Percentiles rank a stretch among this genome's conserved stretches.
Evolutionary conservation across 164 flowering plant genomes (phyloP).

Genomic region (Cinnamomum micranthum): DNA sequence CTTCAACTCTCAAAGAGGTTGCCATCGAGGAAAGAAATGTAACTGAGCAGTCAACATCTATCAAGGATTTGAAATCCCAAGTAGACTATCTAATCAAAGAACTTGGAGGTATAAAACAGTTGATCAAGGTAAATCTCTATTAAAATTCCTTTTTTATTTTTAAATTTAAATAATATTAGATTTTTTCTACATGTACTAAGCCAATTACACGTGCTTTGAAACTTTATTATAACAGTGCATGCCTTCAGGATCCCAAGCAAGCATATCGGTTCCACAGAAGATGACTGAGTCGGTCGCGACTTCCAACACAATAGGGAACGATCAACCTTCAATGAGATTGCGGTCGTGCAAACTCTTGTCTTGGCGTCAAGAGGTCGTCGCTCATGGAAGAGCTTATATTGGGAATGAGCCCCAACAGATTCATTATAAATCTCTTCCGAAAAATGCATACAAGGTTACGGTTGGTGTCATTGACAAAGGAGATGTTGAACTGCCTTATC

Average conservation of each 20-base stretch:
- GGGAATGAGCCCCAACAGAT: neutral
- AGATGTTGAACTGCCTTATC: neutral
- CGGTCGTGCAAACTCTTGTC: neutral
- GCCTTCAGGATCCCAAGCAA: neutral
- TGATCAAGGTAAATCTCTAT: neutral
- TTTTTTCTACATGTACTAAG: neutral
- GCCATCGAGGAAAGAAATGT: neutral
- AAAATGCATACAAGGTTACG: neutral
- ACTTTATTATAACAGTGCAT: neutral
- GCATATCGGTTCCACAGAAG: neutral
- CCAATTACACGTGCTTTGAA: neutral
- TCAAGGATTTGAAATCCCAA: neutral
- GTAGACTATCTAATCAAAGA: neutral
- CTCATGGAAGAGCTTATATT: neutral
- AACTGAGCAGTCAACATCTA: neutral
- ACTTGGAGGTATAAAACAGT: neutral
- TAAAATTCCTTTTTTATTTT: conserved; percentile 4
- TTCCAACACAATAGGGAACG: neutral
- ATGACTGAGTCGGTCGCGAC: neutral
- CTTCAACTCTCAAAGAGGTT: neutral
- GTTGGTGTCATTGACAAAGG: conserved; percentile 2
- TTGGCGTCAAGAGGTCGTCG: neutral
- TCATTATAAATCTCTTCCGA: neutral
- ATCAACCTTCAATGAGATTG: neutral
- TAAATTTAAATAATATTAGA: neutral